These are phyloP conservation scores for Teratosphaeria destructans DNA, from an alignment of 2,329 filamentous ascomycete species.

Conservation along the genomic window DNA sequence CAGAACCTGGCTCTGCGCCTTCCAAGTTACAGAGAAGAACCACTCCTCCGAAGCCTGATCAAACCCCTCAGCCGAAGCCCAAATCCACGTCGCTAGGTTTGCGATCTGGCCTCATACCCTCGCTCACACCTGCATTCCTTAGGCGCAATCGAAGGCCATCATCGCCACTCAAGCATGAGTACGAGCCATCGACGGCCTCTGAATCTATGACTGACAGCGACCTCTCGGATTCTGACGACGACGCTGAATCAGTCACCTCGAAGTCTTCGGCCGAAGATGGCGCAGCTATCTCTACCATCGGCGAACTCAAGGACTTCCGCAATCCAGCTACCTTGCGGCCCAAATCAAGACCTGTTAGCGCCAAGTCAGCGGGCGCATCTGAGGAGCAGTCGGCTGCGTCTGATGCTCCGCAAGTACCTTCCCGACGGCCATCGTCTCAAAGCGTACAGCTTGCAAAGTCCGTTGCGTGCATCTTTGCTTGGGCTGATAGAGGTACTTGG, in stretches of 20 bases:
- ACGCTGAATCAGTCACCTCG: conserved; percentile 34
- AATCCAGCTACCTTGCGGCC: conserved; percentile 20
- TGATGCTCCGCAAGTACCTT: conserved; percentile 60
- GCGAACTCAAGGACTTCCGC: conserved; percentile 26
- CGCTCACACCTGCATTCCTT: conserved; percentile 27
- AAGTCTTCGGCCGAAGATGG: conserved; percentile 48
- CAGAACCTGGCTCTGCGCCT: conserved; percentile 23
- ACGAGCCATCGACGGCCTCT: conserved; percentile 70
- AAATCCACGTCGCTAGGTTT: conserved; percentile 17
- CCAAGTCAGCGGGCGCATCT: not conserved
- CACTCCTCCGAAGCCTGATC: conserved; percentile 8
- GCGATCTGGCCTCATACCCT: conserved; percentile 18
- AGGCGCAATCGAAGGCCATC: conserved; percentile 60
- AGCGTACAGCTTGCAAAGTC: conserved; percentile 39
- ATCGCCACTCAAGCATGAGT: conserved; percentile 94
- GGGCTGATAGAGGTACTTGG: conserved; percentile 55
- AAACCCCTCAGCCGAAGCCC: conserved; percentile 14
- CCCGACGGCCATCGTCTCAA: conserved; percentile 36
- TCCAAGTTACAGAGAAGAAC: conserved; percentile 24
- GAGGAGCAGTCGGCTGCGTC: conserved; percentile 13
- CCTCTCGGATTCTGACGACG: conserved; percentile 40
- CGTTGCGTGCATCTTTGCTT: conserved; percentile 51
- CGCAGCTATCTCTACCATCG: conserved; percentile 17
- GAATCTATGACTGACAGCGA: conserved; percentile 51
- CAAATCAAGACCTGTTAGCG: conserved; percentile 15